Base-by-base conservation (phyloP, 1,284 basidiomycete genomes). In the Caloboletus firmus region DNA sequence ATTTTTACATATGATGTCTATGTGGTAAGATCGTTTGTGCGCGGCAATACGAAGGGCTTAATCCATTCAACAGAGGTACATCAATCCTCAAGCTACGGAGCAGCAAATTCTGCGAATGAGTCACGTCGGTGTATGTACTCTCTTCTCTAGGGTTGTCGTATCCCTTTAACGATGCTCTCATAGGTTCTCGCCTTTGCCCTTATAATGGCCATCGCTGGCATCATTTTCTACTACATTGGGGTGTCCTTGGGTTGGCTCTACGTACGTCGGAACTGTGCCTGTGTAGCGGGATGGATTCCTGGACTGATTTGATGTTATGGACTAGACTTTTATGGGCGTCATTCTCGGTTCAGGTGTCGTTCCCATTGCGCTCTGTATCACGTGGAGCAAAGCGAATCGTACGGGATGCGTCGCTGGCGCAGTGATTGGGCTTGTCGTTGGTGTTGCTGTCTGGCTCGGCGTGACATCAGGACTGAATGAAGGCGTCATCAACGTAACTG, bases 211-310 rank as follows among this genome's bases (percentile, higher is more conserved):
- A 62, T 92, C 13, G 85, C 91, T 2, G 95, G 93, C 0, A 73
- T 90, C 31, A 89, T 94, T 55, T 97, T 95, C 79, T 87, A 81
- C 74, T 93, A 91, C 66, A 92, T 93, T 57, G 92, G 93, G 5
- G 85, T 98, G 52, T 88, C 84, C 7, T 91, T 93, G 90, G 92
- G 91, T 15, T 93, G 88, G 88, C 82, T 92, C 49, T 92, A 91
- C 66, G 87, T 92, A 89, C 66, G 87, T 77, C 18, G 40, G 17
- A 45, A 17, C 12, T 40, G 40, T 28, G 20, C 17, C 2, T 15
- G 4, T 35, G 22, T 18, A 9, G 12, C 20, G 28, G 11, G 26
- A 52, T 37, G 31, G n/a, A 15, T 41, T 13, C 31, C 11, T 18
- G 8, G 17, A 28, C 41, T 59, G 37, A 53, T 50, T 26, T 50